Conservation (phyloP, 257 asterid genomes). For the Jasminum sambac region DNA sequence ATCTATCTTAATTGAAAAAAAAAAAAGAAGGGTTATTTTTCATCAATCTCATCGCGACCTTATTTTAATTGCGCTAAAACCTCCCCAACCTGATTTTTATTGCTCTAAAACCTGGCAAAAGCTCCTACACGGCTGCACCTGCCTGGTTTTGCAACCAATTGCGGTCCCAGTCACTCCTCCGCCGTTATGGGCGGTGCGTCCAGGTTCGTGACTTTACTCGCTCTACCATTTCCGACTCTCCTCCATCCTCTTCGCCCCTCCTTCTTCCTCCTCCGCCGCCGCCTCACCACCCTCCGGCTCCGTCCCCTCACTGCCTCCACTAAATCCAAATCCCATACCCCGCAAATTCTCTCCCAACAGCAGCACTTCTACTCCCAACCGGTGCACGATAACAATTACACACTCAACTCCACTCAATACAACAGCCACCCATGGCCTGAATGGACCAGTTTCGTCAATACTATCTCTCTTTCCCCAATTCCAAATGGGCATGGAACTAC, state of each 20-base stretch:
- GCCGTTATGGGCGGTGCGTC: conserved; percentile 74
- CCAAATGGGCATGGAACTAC: conserved; percentile 24
- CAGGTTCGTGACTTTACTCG: conserved; percentile 60
- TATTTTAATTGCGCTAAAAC: too few species aligned
- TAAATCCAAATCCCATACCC: conserved; percentile 30
- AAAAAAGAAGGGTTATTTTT: too few species aligned
- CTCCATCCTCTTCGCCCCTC: conserved; percentile 55
- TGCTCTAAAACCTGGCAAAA: conserved; percentile 25
- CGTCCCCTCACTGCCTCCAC: conserved; percentile 35
- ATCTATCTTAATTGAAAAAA: too few species aligned
- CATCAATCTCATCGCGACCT: too few species aligned
- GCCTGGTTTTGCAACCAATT: neutral
- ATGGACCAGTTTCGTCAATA: conserved; percentile 56
- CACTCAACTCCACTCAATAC: conserved; percentile 33
- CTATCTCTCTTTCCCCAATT: conserved; percentile 29
- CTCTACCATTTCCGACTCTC: conserved; percentile 49
- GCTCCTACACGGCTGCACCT: neutral
- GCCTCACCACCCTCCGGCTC: conserved; percentile 34
- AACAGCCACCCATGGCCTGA: conserved; percentile 78
- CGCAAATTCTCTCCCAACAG: conserved; percentile 23
- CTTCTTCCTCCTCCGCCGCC: conserved; percentile 42
- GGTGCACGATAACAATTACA: conserved; percentile 26
- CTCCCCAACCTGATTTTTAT: conserved; percentile 12
- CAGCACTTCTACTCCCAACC: conserved; percentile 41
- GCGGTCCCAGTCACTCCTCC: conserved; percentile 26